Percentiles rank a stretch among this genome's conserved stretches.
phyloP scores from a whole-genome alignment of 345 rosid genomes.

The Clarkia xantiana region DNA sequence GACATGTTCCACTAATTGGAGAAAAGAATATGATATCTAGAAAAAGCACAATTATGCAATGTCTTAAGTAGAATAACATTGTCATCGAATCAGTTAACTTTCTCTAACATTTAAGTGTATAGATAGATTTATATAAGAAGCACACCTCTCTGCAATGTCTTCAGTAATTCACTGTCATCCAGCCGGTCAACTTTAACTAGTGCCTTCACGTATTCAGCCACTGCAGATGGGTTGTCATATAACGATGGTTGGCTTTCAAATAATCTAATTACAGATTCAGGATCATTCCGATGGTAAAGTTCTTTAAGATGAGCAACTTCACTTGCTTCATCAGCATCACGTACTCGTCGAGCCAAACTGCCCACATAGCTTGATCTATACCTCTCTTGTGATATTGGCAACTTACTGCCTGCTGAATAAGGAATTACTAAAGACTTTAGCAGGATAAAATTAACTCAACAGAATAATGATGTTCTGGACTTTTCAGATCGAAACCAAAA shows the following conservation, averaged over 20 bases:
- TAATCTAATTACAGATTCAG: constrained; percentile 68
- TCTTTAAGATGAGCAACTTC: constrained; percentile 64
- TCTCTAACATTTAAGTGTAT: too few species aligned
- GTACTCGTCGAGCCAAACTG: constrained; percentile 56
- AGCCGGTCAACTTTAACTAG: constrained; percentile 80
- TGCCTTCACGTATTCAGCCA: constrained; percentile 79
- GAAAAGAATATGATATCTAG: too few species aligned
- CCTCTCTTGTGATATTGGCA: constrained; percentile 22
- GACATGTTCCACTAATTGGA: too few species aligned
- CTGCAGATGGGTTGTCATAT: constrained; percentile 47
- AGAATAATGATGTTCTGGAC: too few species aligned
- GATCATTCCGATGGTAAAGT: constrained; percentile 63
- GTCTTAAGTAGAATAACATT: too few species aligned
- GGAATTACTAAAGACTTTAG: neutral
- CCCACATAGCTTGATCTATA: constrained; percentile 66
- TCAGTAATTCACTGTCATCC: constrained; percentile 66
- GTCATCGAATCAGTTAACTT: too few species aligned
- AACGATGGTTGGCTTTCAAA: constrained; percentile 76
- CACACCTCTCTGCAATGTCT: constrained; percentile 72
- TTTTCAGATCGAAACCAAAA: too few species aligned
- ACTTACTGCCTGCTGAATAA: constrained; percentile 20
- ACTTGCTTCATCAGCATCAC: constrained; percentile 56
- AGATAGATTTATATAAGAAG: neutral
- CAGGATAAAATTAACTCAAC: too few species aligned
- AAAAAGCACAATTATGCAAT: too few species aligned